Percentiles rank a stretch among this genome's conserved stretches.
Evolutionary conservation across 2,329 filamentous ascomycete genomes (phyloP).

Genomic region (Blastomyces gilchristii): DNA sequence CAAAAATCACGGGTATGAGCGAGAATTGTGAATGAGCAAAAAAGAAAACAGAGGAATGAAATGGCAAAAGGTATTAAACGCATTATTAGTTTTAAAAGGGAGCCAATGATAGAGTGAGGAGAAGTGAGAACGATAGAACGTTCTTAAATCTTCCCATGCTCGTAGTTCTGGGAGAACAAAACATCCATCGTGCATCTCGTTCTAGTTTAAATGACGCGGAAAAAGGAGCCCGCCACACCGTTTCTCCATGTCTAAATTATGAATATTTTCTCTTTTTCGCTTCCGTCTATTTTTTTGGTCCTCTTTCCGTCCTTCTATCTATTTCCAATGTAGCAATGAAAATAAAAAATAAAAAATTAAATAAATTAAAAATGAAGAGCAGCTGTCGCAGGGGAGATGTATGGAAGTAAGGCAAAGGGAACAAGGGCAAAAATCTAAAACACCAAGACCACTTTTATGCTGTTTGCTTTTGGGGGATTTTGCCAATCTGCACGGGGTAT

Average conservation of each 20-base stretch:
- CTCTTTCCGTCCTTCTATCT: neutral
- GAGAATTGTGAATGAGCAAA: neutral
- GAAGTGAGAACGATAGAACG: neutral
- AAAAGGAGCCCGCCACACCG: neutral
- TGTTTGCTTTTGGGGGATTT: neutral
- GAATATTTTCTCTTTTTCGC: neutral
- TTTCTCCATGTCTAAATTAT: neutral
- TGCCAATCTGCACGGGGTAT: neutral
- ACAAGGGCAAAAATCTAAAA: neutral
- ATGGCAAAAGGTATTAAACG: neutral
- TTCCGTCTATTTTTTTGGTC: neutral
- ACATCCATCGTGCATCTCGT: neutral
- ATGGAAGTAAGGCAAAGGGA: neutral
- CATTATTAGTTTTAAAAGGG: neutral
- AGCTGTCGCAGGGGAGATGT: neutral
- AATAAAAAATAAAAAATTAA: neutral
- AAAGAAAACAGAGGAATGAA: neutral
- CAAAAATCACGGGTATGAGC: neutral
- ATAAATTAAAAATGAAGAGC: neutral
- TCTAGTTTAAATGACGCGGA: neutral
- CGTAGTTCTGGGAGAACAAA: neutral
- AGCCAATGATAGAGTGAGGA: neutral
- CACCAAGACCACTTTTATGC: slow-evolving; percentile 2
- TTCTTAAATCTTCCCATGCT: neutral
- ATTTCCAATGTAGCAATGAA: neutral